Conservation (phyloP, 352 stramenopile genomes). For the Globisporangium spiculum region DNA sequence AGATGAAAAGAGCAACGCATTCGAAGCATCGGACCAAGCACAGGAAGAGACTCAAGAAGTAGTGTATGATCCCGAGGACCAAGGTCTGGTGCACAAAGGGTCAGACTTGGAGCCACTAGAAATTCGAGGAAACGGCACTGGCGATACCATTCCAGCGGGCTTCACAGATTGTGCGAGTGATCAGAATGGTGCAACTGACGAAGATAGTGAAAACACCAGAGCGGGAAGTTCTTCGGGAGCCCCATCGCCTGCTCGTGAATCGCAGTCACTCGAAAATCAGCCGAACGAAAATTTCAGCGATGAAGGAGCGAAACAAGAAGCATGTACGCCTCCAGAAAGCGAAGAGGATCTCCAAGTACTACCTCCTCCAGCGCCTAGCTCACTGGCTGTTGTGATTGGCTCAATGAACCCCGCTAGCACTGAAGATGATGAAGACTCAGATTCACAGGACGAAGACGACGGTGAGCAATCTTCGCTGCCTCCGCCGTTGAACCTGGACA, state of each 20-base stretch:
- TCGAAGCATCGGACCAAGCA: background rate
- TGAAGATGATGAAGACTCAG: conserved; percentile 12
- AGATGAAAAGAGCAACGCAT: background rate
- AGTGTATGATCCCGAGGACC: background rate
- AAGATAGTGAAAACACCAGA: background rate
- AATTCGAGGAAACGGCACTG: background rate
- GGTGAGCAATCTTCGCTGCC: conserved; percentile 7
- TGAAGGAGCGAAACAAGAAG: background rate
- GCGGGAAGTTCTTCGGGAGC: background rate
- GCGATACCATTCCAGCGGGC: background rate
- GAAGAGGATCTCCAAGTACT: conserved; percentile 5
- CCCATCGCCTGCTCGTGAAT: background rate
- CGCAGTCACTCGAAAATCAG: background rate
- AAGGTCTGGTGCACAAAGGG: background rate
- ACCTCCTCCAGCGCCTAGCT: conserved; percentile 13
- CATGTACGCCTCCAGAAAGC: background rate
- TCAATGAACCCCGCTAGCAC: conserved; percentile 14
- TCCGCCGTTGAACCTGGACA: conserved; percentile 18
- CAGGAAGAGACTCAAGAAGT: background rate
- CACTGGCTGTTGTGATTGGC: conserved; percentile 10
- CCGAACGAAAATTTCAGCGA: background rate
- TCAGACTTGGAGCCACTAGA: background rate
- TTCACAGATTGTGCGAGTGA: background rate
- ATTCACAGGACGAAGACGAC: conserved; percentile 35
- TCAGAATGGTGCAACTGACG: background rate